phyloP scores from a whole-genome alignment of 1,139 yeast species.

The Blastobotrys ciferrii region DNA sequence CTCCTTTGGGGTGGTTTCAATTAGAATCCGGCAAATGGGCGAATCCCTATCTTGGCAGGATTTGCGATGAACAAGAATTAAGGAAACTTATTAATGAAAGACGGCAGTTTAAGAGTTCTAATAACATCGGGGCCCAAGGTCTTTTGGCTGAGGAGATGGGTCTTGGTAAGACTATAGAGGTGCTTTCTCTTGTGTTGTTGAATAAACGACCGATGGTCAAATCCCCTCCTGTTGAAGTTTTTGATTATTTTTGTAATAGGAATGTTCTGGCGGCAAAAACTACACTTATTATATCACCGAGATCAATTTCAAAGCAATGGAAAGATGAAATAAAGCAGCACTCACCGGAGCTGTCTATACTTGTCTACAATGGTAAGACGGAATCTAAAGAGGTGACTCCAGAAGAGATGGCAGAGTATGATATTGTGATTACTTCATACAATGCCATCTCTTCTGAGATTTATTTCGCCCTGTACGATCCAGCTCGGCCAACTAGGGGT shows the following conservation, averaged over 20 bases:
- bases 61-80: conserved; percentile 24
- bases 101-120: background rate
- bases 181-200: conserved; percentile 59
- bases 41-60: conserved; percentile 34
- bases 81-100: conserved; percentile 10
- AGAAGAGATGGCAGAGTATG: conserved; percentile 51
- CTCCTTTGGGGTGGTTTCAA: conserved; percentile 10
- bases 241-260: conserved; percentile 48
- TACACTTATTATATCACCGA: conserved; percentile 82
- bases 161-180: conserved; percentile 87
- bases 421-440: conserved; percentile 83
- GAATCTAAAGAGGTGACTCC: conserved; percentile 39
- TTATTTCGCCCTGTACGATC: conserved; percentile 75
- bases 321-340: conserved; percentile 62
- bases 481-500: conserved; percentile 31
- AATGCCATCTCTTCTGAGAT: conserved; percentile 65
- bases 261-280: conserved; percentile 57
- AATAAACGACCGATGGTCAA: conserved; percentile 48
- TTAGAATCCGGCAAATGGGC: conserved; percentile 27
- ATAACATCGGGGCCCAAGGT: conserved; percentile 39
- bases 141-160: conserved; percentile 95
- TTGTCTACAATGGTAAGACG: conserved; percentile 59
- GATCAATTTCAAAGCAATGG: conserved; percentile 83
- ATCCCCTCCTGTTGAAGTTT: conserved; percentile 15
- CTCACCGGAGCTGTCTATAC: conserved; percentile 56